These are phyloP conservation scores for Trebouxiophyceae sp. DNA, from an alignment of 163 green algal species.

Conservation along the genomic window DNA sequence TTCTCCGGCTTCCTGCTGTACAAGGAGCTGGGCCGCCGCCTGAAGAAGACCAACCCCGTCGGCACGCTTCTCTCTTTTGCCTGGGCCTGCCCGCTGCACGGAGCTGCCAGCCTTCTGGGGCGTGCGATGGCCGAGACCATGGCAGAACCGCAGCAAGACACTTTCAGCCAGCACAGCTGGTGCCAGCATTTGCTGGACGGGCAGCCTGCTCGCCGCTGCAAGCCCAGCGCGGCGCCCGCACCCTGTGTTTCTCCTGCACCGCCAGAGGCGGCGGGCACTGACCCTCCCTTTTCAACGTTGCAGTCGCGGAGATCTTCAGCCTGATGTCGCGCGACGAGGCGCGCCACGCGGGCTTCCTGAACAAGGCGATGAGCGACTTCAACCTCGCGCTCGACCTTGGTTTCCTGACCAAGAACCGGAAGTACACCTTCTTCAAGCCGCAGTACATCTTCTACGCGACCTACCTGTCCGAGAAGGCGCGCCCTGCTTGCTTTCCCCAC, in stretches of 20 bases:
- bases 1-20: conserved; percentile 98
- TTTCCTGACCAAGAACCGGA: conserved; percentile 97
- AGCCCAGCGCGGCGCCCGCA: too few species aligned
- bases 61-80: conserved; percentile 9
- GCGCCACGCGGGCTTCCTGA: conserved; percentile 96
- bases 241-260: too few species aligned
- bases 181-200: too few species aligned
- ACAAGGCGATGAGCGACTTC: conserved; percentile 94
- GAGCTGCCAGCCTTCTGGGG: too few species aligned
- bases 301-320: conserved; percentile 96
- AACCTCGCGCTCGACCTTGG: conserved; percentile 94
- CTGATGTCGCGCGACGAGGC: conserved; percentile 91
- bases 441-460: conserved; percentile 99
- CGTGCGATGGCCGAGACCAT: too few species aligned
- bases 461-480: conserved; percentile 90
- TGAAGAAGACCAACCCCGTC: conserved; percentile 83
- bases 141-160: too few species aligned
- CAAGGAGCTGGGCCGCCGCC: conserved; percentile 86
- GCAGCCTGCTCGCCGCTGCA: too few species aligned
- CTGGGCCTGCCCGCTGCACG: too few species aligned
- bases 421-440: conserved; percentile 97
- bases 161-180: too few species aligned
- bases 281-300: too few species aligned
- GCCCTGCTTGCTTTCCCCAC: background rate
- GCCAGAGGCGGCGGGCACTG: too few species aligned